Evolutionary conservation across 805 yeast species (phyloP), one percentile per base, ranked within the genome.

Genomic region (Candida sithepensis): DNA sequence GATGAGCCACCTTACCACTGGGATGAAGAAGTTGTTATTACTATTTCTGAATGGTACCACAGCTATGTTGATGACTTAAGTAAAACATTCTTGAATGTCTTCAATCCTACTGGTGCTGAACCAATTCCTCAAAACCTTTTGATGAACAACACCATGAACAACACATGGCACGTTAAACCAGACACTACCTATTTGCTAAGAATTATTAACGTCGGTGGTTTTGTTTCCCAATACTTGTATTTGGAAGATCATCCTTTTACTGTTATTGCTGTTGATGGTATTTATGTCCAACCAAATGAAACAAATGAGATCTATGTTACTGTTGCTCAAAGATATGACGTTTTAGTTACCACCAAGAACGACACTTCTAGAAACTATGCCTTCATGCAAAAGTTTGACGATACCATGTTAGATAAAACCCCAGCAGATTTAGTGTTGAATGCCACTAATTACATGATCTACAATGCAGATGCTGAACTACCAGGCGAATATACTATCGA

Each of bases 61-160:
- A 75, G 75, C 40, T 65, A 67, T 43, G 74, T 84, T 28, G 71
- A 72, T 22, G 79, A 67, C 34, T 71, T 85, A 55, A 69, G 73
- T 53, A 70, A 75, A 16, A 49, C 58, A 33, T 91, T 94, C 72
- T 63, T 90, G 73, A 79, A 71, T 55, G 65, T 83, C 52, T 82
- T 75, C 72, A 94, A 94, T 69, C 99, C 99, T 49, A 88, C 97
- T 9, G 99, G 99, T 62, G 97, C 98, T 39, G 99, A 94, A 71
- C 99, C 99, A 44, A 83, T 94, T 57, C 99, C 99, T 9, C 85
- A 87, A 55, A 73, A 77, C 63, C 67, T 86, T 57, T 75, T 94
- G 58, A 73, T 90, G 66, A 92, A 92, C 71, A 89, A 90, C 63
- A 84, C 96, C 12, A 78, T 74, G 60, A 85, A 86, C 67, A 72